Percentiles rank a stretch among this genome's conserved stretches.
Conservation (phyloP, 768 basidiomycete species). For the Mycena crocata region DNA sequence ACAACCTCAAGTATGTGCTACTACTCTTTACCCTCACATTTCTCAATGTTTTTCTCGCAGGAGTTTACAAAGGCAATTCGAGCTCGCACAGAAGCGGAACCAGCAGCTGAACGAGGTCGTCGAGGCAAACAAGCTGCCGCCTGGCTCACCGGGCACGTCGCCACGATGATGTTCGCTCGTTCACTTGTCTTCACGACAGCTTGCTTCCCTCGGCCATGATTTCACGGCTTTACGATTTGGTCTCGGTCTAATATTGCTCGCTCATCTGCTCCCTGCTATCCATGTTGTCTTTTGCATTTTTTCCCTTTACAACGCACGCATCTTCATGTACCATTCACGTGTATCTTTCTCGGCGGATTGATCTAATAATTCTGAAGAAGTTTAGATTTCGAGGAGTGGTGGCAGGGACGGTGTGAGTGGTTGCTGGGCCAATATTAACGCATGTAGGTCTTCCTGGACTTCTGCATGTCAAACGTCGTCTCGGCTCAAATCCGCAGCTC, state of each 20-base stretch:
- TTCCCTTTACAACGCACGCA: conserved; percentile 6
- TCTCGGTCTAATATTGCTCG: background rate
- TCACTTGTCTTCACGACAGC: no score
- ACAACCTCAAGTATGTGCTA: conserved; percentile 68
- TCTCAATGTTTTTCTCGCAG: conserved; percentile 52
- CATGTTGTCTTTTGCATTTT: conserved; percentile 23
- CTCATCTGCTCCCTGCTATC: conserved; percentile 20
- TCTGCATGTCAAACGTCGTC: no score
- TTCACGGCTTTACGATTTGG: conserved; percentile 14
- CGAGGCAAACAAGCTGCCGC: conserved; percentile 50
- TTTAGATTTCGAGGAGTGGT: no score
- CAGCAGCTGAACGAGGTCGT: conserved; percentile 68
- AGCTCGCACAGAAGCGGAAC: conserved; percentile 81
- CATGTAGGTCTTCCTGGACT: no score
- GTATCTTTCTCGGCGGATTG: no score
- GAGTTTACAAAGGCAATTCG: conserved; percentile 80
- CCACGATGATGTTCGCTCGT: conserved; percentile 25
- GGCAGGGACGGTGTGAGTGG: no score
- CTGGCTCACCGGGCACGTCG: conserved; percentile 36
- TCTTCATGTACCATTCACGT: conserved; percentile 22
- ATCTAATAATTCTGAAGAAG: no score
- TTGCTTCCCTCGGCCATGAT: conserved; percentile 1
- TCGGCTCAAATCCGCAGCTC: no score
- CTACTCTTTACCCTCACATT: conserved; percentile 2
- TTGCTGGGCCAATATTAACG: no score